Evolutionary conservation across 768 basidiomycete species (phyloP).

Genomic region (Russula sp.): DNA sequence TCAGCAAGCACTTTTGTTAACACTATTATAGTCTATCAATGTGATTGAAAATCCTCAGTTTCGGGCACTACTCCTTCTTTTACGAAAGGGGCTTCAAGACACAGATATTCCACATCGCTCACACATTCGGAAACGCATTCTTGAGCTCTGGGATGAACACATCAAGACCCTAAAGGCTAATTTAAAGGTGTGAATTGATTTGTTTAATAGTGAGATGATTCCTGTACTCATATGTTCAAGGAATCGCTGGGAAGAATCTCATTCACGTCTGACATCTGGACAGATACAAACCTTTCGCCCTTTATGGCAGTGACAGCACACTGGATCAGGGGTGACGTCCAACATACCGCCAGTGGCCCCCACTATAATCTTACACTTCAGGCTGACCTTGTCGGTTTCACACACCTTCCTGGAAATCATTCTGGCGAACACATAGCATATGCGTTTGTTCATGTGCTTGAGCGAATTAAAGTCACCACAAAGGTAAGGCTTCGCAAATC

Average conservation of each 20-base stretch:
- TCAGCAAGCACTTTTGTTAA: too few species aligned
- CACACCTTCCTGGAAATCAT: slow-evolving; percentile 34
- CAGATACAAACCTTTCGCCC: slow-evolving; percentile 32
- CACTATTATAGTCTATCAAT: too few species aligned
- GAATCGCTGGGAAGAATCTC: slow-evolving; percentile 1
- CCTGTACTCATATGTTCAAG: not conserved
- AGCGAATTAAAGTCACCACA: slow-evolving; percentile 27
- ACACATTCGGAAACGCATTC: too few species aligned
- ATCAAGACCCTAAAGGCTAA: too few species aligned
- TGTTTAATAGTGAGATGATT: too few species aligned
- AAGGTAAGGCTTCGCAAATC: slow-evolving; percentile 24
- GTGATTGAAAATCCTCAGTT: too few species aligned
- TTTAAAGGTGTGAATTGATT: too few species aligned
- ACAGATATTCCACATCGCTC: too few species aligned
- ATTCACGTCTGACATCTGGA: slow-evolving; percentile 25
- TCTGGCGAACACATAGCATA: slow-evolving; percentile 35
- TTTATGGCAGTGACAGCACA: slow-evolving; percentile 43
- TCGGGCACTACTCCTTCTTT: too few species aligned
- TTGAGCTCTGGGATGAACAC: too few species aligned
- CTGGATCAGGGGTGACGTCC: slow-evolving; percentile 30
- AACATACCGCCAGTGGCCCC: not conserved
- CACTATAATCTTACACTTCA: slow-evolving; percentile 21
- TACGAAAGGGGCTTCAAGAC: too few species aligned
- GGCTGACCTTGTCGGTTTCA: slow-evolving; percentile 35
- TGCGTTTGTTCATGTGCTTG: slow-evolving; percentile 32